Percentiles rank a stretch among this genome's conserved stretches.
Conservation (phyloP, 345 rosid species). For the Erodium maritimum region DNA sequence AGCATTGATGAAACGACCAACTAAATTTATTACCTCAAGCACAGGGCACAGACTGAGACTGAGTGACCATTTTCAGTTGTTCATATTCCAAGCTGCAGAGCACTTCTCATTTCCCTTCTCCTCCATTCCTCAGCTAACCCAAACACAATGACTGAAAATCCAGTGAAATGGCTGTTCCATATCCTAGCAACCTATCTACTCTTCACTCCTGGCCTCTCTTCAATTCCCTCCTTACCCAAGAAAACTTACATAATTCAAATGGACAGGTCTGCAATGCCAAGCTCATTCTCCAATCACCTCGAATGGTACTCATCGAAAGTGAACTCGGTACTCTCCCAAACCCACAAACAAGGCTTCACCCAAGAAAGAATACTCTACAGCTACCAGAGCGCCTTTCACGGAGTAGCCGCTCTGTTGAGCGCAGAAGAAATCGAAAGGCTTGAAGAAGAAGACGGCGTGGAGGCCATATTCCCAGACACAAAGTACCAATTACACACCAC, state of each 20-base stretch:
- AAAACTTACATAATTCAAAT: conserved; percentile 72
- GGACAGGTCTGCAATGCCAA: conserved; percentile 78
- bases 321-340: conserved; percentile 26
- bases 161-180: conserved; percentile 30
- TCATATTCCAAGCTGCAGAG: conserved; percentile 10
- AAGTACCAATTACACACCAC: conserved; percentile 64
- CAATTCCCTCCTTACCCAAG: conserved; percentile 18
- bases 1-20: conserved; percentile 31
- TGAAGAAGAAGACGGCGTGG: conserved; percentile 37
- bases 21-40: conserved; percentile 17
- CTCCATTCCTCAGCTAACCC: neutral
- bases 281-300: conserved; percentile 33
- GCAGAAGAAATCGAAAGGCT: conserved; percentile 48
- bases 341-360: conserved; percentile 15
- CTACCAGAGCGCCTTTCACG: conserved; percentile 52
- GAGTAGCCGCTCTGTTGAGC: conserved; percentile 49
- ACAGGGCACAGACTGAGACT: conserved; percentile 1
- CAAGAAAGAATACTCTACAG: conserved; percentile 51
- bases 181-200: conserved; percentile 17
- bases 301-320: conserved; percentile 77
- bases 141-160: conserved; percentile 34
- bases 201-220: conserved; percentile 20
- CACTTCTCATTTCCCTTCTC: neutral
- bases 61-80: neutral
- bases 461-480: conserved; percentile 43